Percentiles rank a stretch among this genome's conserved stretches.
These are phyloP conservation scores for Penicillium italicum DNA, from an alignment of 2,329 filamentous ascomycete genomes.

Conservation along the genomic window DNA sequence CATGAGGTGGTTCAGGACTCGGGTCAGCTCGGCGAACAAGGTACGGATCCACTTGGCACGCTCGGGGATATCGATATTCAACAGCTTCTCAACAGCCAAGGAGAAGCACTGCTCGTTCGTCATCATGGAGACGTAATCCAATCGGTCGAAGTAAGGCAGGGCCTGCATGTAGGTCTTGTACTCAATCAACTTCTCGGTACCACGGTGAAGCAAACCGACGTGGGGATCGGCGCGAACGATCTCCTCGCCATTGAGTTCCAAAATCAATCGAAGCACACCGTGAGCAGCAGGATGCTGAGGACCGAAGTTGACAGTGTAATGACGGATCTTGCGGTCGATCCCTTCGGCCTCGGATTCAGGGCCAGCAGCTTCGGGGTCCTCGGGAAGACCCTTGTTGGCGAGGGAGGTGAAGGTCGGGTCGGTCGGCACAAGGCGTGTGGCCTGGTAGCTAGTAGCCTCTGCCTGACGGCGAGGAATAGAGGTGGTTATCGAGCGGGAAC, in stretches of 20 bases:
- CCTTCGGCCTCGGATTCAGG: conserved; percentile 46
- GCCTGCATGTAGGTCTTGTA: conserved; percentile 99
- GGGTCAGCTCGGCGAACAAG: conserved; percentile 90
- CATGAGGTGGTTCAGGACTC: conserved; percentile 96
- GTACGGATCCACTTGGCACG: conserved; percentile 97
- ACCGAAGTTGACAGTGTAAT: conserved; percentile 99
- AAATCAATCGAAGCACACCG: conserved; percentile 94
- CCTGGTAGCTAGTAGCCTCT: conserved; percentile 46
- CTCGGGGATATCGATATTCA: conserved; percentile 94
- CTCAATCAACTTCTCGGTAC: conserved; percentile 99
- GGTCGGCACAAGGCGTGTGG: conserved; percentile 56
- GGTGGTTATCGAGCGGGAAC: conserved; percentile 55
- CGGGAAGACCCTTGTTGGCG: conserved; percentile 41
- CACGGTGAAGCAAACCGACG: conserved; percentile 91
- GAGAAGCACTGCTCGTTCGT: conserved; percentile 99
- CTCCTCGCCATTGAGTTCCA: conserved; percentile 96
- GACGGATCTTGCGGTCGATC: conserved; percentile 77
- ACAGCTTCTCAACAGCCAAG: conserved; percentile 92
- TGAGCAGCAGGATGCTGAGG: conserved; percentile 98
- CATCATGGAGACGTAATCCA: conserved; percentile 99
- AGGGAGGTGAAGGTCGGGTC: conserved; percentile 54
- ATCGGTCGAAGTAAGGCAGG: conserved; percentile 94
- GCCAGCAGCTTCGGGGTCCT: conserved; percentile 40
- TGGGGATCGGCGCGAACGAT: conserved; percentile 96
- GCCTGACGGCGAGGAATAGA: conserved; percentile 54